Base-by-base conservation (phyloP, 2,329 filamentous ascomycete species). In the Nothomitra cinnamomea region DNA sequence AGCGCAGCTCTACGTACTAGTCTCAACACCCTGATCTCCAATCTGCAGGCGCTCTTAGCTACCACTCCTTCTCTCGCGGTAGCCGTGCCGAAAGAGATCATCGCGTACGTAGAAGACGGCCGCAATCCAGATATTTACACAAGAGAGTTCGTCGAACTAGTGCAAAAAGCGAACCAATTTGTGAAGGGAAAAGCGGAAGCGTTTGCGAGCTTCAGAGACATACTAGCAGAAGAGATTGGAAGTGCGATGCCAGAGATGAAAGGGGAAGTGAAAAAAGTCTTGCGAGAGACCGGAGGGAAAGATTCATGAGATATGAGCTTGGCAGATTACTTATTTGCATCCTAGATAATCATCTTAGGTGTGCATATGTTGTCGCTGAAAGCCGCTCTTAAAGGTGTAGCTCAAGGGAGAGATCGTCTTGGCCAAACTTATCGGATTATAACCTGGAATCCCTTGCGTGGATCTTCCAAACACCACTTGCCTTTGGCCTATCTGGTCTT, bases 41-140 rank as follows among this genome's bases (percentile, higher is more conserved):
- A 53, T n/a, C 55, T 57, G 48, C 3, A 13, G 8, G 24, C 25
- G 12, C 47, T 57, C 1, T 21, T 51, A 21, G 8, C 19, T 13
- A 55, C 53, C 3, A 28, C 53, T 13, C 55, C 55, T 15, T 40
- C 54, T 6, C 53, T 55, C 17, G 35, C 53, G 22, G 38, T 52
- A 3, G 66, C 64, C 32, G 72, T 82, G 21, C 80, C 80, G 1
- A 75, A 74, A 52, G 79, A 83, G 61, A 73, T 84, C 12, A 72
- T 83, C 56, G 71, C 78, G 62, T 85, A 85, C 67, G 80, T 85
- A 60, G 80, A 85, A 65, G 77, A 79, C 62, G 80, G 81, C 45
- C 79, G 81, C 51, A 85, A 85, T 69, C 81, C 81, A 1, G 81
- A 85, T 66, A 84, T 85, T 60, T 85, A 85, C 71, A 85, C 81